These are phyloP conservation scores for Aspergillus avenaceus DNA, from an alignment of 495 filamentous ascomycete species.

Conservation along the genomic window DNA sequence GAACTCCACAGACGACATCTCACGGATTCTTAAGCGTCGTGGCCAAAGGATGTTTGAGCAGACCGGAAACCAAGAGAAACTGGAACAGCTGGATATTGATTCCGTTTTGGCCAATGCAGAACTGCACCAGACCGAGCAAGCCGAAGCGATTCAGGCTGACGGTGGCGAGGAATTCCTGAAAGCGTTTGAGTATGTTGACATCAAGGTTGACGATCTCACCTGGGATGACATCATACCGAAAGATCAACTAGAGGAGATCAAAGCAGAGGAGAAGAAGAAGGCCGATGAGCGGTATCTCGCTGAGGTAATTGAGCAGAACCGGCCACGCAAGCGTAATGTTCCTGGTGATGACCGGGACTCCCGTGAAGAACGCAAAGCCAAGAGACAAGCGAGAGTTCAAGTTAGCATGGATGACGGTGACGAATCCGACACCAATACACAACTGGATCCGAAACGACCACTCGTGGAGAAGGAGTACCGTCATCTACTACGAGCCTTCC, in stretches of 20 bases:
- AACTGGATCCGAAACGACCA: conserved; percentile 77
- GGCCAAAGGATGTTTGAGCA: conserved; percentile 98
- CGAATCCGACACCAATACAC: conserved; percentile 53
- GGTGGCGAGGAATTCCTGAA: conserved; percentile 91
- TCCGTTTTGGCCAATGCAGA: conserved; percentile 94
- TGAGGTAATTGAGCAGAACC: conserved; percentile 77
- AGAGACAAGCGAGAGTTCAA: conserved; percentile 82
- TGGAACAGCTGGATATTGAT: conserved; percentile 98
- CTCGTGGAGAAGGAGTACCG: conserved; percentile 88
- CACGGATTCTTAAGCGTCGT: conserved; percentile 85
- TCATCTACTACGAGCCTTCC: conserved; percentile 80
- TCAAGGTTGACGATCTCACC: conserved; percentile 86
- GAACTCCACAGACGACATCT: conserved; percentile 84
- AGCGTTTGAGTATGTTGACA: conserved; percentile 81
- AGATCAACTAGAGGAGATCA: conserved; percentile 81
- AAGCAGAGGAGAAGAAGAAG: conserved; percentile 80
- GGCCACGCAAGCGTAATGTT: conserved; percentile 76
- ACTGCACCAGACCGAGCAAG: conserved; percentile 87
- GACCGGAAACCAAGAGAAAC: conserved; percentile 87
- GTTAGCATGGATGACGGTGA: conserved; percentile 56
- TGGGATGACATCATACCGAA: conserved; percentile 99
- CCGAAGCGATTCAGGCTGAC: conserved; percentile 85
- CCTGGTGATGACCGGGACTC: conserved; percentile 63
- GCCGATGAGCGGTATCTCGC: conserved; percentile 79
- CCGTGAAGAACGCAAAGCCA: conserved; percentile 83